Conservation (phyloP, 2,329 filamentous ascomycete genomes). For the Coniochaeta sp. region DNA sequence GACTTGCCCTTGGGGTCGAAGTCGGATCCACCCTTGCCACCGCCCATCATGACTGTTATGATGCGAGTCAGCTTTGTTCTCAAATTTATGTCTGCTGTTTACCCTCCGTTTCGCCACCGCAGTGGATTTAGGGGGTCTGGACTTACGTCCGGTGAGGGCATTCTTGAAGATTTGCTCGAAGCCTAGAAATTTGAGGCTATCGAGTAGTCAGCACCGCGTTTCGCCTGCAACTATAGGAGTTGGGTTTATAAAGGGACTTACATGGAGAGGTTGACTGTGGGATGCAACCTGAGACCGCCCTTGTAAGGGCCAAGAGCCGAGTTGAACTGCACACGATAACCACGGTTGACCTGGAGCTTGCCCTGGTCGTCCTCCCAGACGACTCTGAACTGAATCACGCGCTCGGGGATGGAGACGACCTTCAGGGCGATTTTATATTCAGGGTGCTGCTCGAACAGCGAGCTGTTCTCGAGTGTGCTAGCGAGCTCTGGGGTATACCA, state of each 20-base stretch:
- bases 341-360: conserved; percentile 83
- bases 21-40: conserved; percentile 95
- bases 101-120: no score
- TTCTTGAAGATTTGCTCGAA: conserved; percentile 99
- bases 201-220: not conserved
- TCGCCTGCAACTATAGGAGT: not conserved
- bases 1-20: conserved; percentile 99
- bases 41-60: conserved; percentile 74
- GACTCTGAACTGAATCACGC: conserved; percentile 93
- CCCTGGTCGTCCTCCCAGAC: conserved; percentile 94
- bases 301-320: conserved; percentile 96
- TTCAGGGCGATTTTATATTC: conserved; percentile 89
- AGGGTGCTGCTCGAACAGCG: conserved; percentile 87
- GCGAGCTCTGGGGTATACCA: conserved; percentile 62
- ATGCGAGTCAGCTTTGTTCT: conserved; percentile 8
- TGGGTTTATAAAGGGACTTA: conserved; percentile 17
- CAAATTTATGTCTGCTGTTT: not conserved
- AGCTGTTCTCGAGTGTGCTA: conserved; percentile 88
- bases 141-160: conserved; percentile 84
- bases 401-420: conserved; percentile 86
- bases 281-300: conserved; percentile 92
- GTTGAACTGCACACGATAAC: conserved; percentile 98
- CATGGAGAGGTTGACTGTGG: conserved; percentile 70
- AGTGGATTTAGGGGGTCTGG: not conserved
- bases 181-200: conserved; percentile 84